These are phyloP conservation scores for Hevea brasiliensis DNA, from an alignment of 345 rosid genomes.

Conservation along the genomic window DNA sequence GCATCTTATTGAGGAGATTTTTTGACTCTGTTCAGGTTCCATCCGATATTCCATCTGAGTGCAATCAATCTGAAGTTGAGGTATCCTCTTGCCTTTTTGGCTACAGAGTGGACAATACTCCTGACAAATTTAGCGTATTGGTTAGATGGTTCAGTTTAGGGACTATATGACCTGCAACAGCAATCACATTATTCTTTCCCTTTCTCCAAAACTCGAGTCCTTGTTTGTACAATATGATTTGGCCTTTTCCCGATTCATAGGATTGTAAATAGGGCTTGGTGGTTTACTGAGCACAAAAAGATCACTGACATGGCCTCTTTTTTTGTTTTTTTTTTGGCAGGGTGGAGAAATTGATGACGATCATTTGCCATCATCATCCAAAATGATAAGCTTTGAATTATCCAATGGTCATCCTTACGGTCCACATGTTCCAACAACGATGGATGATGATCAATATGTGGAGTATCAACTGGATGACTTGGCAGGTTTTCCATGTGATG, in stretches of 20 bases:
- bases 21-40: conserved; percentile 60
- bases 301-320: conserved; percentile 14
- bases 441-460: conserved; percentile 72
- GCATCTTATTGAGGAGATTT: background rate
- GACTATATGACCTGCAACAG: no score
- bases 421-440: conserved; percentile 51
- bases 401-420: conserved; percentile 60
- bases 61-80: conserved; percentile 46
- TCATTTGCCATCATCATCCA: conserved; percentile 60
- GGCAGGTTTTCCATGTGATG: conserved; percentile 65
- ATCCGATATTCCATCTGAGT: conserved; percentile 54
- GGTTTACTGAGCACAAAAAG: background rate
- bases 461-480: conserved; percentile 84
- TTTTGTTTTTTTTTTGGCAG: conserved; percentile 43
- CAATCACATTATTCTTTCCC: background rate
- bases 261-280: background rate
- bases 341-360: conserved; percentile 41
- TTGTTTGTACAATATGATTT: background rate
- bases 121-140: background rate
- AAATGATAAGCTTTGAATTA: conserved; percentile 84
- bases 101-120: background rate
- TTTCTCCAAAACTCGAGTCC: background rate
- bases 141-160: background rate
- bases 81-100: conserved; percentile 35
- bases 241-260: background rate